These are phyloP conservation scores for Lactarius quietus DNA, from an alignment of 768 basidiomycete species.

Conservation along the genomic window DNA sequence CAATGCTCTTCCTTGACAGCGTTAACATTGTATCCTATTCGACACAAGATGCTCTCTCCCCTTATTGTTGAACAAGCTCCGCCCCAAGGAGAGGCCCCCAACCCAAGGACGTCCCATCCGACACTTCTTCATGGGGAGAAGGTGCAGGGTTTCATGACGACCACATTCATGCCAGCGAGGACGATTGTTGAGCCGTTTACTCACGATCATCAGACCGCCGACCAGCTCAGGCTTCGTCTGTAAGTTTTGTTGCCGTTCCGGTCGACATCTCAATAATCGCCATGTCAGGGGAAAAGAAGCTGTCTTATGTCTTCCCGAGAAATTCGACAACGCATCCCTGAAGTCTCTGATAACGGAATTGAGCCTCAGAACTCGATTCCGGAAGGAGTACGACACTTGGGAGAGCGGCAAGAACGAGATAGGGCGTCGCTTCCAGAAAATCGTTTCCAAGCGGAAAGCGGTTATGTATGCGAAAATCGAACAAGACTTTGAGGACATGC, in stretches of 20 bases:
- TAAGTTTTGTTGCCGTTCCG: not conserved
- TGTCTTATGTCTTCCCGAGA: conserved; percentile 8
- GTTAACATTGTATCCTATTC: not conserved
- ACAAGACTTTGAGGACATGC: not conserved
- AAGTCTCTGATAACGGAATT: not conserved
- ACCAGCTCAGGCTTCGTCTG: conserved; percentile 6
- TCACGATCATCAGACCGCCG: not conserved
- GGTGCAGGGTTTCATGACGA: conserved; percentile 25
- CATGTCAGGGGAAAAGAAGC: conserved; percentile 4
- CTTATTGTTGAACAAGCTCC: not conserved
- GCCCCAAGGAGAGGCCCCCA: not conserved
- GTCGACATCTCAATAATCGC: not conserved
- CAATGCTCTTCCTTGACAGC: not conserved
- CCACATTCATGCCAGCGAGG: conserved; percentile 4
- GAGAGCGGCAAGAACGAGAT: not conserved
- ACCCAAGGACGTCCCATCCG: not conserved
- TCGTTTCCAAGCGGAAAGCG: not conserved
- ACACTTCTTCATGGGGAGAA: conserved; percentile 25
- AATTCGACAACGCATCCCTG: not conserved
- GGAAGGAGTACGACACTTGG: conserved; percentile 5
- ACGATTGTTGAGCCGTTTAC: not conserved
- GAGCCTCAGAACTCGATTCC: not conserved
- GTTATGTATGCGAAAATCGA: not conserved
- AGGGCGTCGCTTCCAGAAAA: not conserved
- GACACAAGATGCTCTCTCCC: too few relatives aligned